Evolutionary conservation across 2,329 filamentous ascomycete genomes (phyloP).

Genomic region (Aureobasidium musti): DNA sequence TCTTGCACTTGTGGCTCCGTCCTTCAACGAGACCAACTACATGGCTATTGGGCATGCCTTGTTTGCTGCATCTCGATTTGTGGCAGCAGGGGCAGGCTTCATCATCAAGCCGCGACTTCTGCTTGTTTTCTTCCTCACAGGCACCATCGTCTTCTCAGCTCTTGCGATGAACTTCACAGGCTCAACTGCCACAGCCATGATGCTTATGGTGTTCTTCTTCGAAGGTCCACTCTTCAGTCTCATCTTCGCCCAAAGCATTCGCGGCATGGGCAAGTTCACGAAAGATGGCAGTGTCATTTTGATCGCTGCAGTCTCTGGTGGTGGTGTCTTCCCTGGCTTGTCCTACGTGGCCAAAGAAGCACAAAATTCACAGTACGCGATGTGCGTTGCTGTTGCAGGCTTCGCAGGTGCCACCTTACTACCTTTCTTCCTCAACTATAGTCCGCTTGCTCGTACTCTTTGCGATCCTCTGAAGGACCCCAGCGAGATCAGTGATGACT

Average conservation of each 20-base stretch:
- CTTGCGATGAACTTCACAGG: slow-evolving; percentile 55
- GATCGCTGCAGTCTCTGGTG: slow-evolving; percentile 57
- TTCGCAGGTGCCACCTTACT: slow-evolving; percentile 56
- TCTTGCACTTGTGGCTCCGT: slow-evolving; percentile 45
- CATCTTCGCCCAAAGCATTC: slow-evolving; percentile 60
- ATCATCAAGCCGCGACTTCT: slow-evolving; percentile 61
- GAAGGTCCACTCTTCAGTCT: slow-evolving; percentile 62
- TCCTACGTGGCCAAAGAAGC: slow-evolving; percentile 49
- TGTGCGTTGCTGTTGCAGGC: slow-evolving; percentile 56
- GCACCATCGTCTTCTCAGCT: slow-evolving; percentile 55
- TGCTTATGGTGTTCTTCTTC: slow-evolving; percentile 59
- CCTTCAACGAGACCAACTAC: slow-evolving; percentile 45
- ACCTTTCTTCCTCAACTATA: slow-evolving; percentile 56
- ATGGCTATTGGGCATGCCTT: slow-evolving; percentile 59
- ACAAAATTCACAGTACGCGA: slow-evolving; percentile 51
- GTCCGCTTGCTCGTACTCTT: slow-evolving; percentile 52
- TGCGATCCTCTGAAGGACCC: slow-evolving; percentile 44
- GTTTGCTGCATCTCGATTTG: slow-evolving; percentile 61
- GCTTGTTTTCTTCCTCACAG: slow-evolving; percentile 56
- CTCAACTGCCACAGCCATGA: slow-evolving; percentile 49
- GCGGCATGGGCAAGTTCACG: slow-evolving; percentile 60
- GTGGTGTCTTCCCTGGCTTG: slow-evolving; percentile 58
- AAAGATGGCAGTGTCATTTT: slow-evolving; percentile 59
- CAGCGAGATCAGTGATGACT: not conserved
- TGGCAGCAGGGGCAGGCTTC: slow-evolving; percentile 55